Conservation (phyloP, 768 basidiomycete genomes). For the Pleurotus tuoliensis region DNA sequence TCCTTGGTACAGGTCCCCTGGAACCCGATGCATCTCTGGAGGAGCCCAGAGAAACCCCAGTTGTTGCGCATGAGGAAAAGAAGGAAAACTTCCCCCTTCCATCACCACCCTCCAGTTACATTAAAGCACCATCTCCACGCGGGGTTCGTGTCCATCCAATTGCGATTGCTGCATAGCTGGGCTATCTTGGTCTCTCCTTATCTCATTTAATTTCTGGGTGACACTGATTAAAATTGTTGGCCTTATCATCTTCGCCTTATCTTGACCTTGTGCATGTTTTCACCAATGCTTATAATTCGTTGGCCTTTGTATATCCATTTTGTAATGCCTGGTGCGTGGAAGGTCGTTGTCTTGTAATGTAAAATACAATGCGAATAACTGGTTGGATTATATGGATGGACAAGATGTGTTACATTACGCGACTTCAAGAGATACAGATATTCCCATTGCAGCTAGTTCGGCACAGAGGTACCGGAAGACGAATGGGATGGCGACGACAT, state of each 20-base stretch:
- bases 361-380: not conserved
- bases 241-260: not conserved
- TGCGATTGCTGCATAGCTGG: not conserved
- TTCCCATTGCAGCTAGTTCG: constrained; percentile 98
- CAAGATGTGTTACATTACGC: constrained; percentile 30
- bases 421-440: constrained; percentile 82
- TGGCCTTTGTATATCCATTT: not conserved
- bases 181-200: not conserved
- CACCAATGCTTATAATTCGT: not conserved
- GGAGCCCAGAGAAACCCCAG: not conserved
- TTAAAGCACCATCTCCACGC: not conserved
- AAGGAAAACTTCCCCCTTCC: too few relatives aligned
- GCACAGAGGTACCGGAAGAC: constrained; percentile 94
- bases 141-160: not conserved
- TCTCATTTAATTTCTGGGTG: not conserved
- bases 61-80: not conserved
- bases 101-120: too few relatives aligned
- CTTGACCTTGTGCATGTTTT: not conserved
- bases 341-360: not conserved
- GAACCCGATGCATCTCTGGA: not conserved
- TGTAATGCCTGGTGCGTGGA: constrained; percentile 4
- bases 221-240: not conserved
- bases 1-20: constrained; percentile 25
- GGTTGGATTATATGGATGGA: not conserved
- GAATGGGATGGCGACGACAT: constrained; percentile 93